A percentile compares a stretch with the other conserved stretches of the same genome.
Conservation (phyloP, 257 asterid species). For the Osmanthus fragrans region DNA sequence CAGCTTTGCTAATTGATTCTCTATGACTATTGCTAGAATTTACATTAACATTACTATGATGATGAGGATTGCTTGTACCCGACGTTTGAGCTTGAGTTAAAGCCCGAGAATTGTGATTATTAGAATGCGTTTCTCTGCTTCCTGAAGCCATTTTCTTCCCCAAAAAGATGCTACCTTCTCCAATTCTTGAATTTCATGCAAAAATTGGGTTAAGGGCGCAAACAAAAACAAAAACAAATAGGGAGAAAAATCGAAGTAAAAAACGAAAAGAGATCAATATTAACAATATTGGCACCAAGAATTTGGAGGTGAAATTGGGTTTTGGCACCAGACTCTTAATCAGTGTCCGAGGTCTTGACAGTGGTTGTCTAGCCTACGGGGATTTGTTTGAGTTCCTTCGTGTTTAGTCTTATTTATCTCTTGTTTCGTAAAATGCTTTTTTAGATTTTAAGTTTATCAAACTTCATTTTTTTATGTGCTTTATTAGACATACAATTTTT, state of each 20-base stretch:
- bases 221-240: not conserved
- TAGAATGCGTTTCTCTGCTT: conserved; percentile 27
- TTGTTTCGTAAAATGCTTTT: too few species aligned
- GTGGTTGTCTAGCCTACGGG: too few species aligned
- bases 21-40: conserved; percentile 27
- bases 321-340: not conserved
- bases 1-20: conserved; percentile 59
- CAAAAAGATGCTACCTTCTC: not conserved
- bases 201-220: not conserved
- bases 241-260: not conserved
- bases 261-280: conserved; percentile 13
- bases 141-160: conserved; percentile 46
- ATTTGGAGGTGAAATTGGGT: conserved; percentile 4
- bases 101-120: conserved; percentile 19
- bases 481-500: too few species aligned
- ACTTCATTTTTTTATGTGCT: too few species aligned
- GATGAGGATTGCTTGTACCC: conserved; percentile 27
- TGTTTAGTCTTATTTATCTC: too few species aligned
- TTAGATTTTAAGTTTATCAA: too few species aligned
- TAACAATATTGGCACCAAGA: not conserved
- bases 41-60: conserved; percentile 22
- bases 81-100: conserved; percentile 42
- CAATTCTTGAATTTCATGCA: conserved; percentile 4
- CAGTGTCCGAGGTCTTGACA: not conserved
- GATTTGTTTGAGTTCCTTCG: too few species aligned